Conservation (phyloP, 768 basidiomycete genomes). For the Psilocybe azurescens region DNA sequence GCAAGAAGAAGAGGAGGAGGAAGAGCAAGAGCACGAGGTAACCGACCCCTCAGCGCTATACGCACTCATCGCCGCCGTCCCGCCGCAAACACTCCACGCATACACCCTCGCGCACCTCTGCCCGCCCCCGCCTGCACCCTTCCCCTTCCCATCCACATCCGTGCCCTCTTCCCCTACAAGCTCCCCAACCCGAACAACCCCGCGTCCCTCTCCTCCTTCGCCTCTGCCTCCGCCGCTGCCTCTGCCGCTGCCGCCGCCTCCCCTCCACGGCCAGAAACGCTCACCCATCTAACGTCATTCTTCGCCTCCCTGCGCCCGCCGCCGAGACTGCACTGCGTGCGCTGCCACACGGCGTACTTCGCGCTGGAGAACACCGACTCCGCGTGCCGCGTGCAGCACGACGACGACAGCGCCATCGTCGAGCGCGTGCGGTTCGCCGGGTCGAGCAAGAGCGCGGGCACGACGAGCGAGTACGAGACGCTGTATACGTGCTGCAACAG, state of each 20-base stretch:
- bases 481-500: slow-evolving; percentile 78
- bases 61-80: slow-evolving; percentile 61
- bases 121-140: slow-evolving; percentile 29
- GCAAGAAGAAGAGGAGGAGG: slow-evolving; percentile 11
- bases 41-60: slow-evolving; percentile 49
- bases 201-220: slow-evolving; percentile 39
- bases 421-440: slow-evolving; percentile 47
- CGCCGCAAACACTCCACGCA: slow-evolving; percentile 67
- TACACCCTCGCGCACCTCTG: slow-evolving; percentile 62
- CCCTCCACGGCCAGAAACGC: slow-evolving; percentile 40
- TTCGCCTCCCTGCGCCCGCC: slow-evolving; percentile 69
- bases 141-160: slow-evolving; percentile 46
- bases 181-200: slow-evolving; percentile 39
- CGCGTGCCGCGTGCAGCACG: slow-evolving; percentile 73
- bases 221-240: slow-evolving; percentile 44
- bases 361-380: slow-evolving; percentile 78
- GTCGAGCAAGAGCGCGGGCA: neutral
- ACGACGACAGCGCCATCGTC: slow-evolving; percentile 81
- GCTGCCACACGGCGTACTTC: slow-evolving; percentile 74
- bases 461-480: slow-evolving; percentile 49
- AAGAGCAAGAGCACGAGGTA: slow-evolving; percentile 27
- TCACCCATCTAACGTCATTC: slow-evolving; percentile 58
- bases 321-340: slow-evolving; percentile 72
- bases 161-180: slow-evolving; percentile 45
- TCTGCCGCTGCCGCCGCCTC: slow-evolving; percentile 27